phyloP scores from a whole-genome alignment of 225 moss, liverwort and hornwort species.

The Pseudisothecium myosuroides region DNA sequence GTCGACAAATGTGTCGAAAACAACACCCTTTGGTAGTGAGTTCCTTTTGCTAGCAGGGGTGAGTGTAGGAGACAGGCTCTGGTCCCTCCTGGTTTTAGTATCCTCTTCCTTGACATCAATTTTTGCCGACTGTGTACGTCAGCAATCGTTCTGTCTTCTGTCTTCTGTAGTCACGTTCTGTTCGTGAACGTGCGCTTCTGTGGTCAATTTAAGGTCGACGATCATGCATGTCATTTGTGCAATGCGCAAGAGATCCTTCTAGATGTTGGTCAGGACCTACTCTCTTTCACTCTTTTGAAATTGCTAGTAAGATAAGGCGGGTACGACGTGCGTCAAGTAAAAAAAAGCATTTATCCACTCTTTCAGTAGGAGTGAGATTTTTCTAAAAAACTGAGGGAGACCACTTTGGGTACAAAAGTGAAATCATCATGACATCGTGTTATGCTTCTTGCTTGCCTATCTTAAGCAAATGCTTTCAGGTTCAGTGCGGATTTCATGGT shows the following conservation, averaged over 20 bases:
- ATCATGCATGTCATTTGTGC: not conserved
- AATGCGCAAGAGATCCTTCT: not conserved
- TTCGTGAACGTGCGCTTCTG: not conserved
- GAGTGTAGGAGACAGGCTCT: not conserved
- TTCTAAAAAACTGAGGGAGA: not conserved
- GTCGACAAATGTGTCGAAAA: not conserved
- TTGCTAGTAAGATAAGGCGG: not conserved
- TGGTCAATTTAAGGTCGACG: not conserved
- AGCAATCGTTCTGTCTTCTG: not conserved
- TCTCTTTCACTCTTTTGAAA: not conserved
- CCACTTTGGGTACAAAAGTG: not conserved
- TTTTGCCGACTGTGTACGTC: not conserved
- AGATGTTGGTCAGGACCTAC: not conserved
- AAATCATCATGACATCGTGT: not conserved
- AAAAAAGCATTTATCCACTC: not conserved
- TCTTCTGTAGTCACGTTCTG: not conserved
- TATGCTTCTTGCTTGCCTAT: too few relatives aligned
- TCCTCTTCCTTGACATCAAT: not conserved
- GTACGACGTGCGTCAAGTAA: not conserved
- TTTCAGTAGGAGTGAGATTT: too few relatives aligned
- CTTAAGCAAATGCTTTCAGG: too few relatives aligned
- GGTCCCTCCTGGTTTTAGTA: not conserved
- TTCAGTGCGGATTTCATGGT: too few relatives aligned
- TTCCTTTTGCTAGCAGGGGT: not conserved
- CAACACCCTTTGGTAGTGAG: not conserved